Evolutionary conservation across 768 basidiomycete genomes (phyloP), one percentile per base, ranked within the genome.

Genomic region (Phanerochaete sordida): DNA sequence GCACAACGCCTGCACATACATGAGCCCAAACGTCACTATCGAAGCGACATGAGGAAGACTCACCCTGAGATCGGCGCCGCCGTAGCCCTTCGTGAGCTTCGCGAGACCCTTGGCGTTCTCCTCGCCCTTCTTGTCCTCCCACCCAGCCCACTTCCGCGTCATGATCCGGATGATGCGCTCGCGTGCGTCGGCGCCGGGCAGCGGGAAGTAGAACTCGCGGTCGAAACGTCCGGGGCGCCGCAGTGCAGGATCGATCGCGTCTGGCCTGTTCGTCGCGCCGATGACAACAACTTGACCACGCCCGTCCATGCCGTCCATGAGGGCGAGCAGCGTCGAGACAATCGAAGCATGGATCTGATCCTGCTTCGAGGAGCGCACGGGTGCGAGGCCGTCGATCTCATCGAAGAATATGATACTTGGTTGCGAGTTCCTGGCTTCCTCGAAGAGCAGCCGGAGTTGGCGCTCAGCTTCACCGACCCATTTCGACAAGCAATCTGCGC

Each of bases 251-350:
- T 99, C 97, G 58, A 99, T 88, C n/a, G 95, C 91, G 72, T 99
- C 97, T 0, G 96, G 96, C 61, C 97, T 74, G 71, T 99, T 99
- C 2, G 97, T 99, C 1, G 97, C 97, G 28, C 97, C 97, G 65
- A 98, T 98, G 30, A 99, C 93, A 27, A 98, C 84, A 19, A 99
- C 96, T 73, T 98, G 95, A 1, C 95, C 95, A 55, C 97, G 84
- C 1, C 95, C 95, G 63, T 99, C 97, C 96, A 98, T 98, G 46
- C 96, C 97, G 72, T 98, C 97, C 97, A 98, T 98, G 46, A 98
- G 80, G 1, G 97, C 96, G 1, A 99, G 80, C 9, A 98, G 80
- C 0, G 97, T 98, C 53, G 91, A 93, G 7, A 99, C 97, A 64
- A 99, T 95, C 28, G 92, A 95, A 1, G 97, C 97, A 70, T 98